These are phyloP conservation scores for Debaryomyces fabryi DNA, from an alignment of 1,139 yeast genomes.

Conservation along the genomic window DNA sequence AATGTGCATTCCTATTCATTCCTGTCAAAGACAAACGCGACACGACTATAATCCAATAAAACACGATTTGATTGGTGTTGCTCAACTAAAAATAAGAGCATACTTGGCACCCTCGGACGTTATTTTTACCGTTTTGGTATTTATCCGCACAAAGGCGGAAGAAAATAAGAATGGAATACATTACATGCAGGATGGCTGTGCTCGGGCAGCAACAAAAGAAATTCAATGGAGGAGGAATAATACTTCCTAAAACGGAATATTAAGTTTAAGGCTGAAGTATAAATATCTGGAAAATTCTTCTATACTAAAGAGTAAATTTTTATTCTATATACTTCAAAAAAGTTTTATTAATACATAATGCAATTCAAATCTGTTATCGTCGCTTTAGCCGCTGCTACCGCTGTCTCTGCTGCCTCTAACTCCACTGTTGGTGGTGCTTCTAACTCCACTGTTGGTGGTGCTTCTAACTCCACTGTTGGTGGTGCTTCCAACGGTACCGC, in stretches of 20 bases:
- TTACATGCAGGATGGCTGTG: constrained; percentile 5
- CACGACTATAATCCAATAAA: background rate
- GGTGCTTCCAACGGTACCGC: constrained; percentile 18
- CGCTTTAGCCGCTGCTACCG: constrained; percentile 14
- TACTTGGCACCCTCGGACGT: background rate
- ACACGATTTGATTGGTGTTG: background rate
- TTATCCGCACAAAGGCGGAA: constrained; percentile 5
- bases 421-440: constrained; percentile 8
- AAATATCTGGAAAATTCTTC: constrained; percentile 4
- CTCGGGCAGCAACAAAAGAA: constrained; percentile 3
- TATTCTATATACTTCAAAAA: constrained; percentile 4
- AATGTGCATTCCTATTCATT: background rate
- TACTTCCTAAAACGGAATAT: constrained; percentile 4
- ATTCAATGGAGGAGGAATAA: background rate
- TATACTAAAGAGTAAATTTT: background rate
- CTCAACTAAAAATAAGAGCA: no score
- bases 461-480: constrained; percentile 9
- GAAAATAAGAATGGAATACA: background rate
- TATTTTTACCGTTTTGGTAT: background rate
- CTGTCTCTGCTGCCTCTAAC: constrained; percentile 13
- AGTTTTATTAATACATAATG: constrained; percentile 12
- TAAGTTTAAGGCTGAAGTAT: background rate
- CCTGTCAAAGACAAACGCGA: constrained; percentile 5
- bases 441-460: constrained; percentile 9
- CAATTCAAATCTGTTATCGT: constrained; percentile 13